Conservation (phyloP, 305 asterid species). For the Coffea humblotiana region DNA sequence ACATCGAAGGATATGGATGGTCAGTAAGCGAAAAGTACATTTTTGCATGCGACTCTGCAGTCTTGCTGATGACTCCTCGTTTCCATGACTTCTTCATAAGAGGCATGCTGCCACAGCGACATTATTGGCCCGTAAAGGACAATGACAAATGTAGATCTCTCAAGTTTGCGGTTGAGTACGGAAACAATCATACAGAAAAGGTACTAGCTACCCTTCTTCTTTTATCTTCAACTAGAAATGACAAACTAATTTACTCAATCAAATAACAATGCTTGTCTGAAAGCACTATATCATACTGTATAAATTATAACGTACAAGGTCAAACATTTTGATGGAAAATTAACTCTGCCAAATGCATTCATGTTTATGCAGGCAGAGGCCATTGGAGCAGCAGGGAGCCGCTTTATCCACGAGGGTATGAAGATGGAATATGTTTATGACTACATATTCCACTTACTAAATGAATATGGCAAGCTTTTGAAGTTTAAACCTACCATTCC, state of each 20-base stretch:
- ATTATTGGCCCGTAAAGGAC: slow-evolving; percentile 83
- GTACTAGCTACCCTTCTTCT: slow-evolving; percentile 23
- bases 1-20: slow-evolving; percentile 89
- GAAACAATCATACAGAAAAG: slow-evolving; percentile 63
- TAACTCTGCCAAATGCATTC: too few species aligned
- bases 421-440: slow-evolving; percentile 76
- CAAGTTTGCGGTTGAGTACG: slow-evolving; percentile 86
- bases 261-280: too few species aligned
- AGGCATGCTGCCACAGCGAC: slow-evolving; percentile 69
- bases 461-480: slow-evolving; percentile 69
- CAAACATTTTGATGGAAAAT: background rate
- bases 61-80: slow-evolving; percentile 56
- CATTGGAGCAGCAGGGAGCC: slow-evolving; percentile 76
- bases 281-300: too few species aligned
- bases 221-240: too few species aligned
- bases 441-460: slow-evolving; percentile 71
- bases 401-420: slow-evolving; percentile 63
- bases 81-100: slow-evolving; percentile 82
- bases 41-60: slow-evolving; percentile 76
- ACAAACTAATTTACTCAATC: too few species aligned
- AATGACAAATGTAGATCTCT: slow-evolving; percentile 70
- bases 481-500: slow-evolving; percentile 66
- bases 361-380: slow-evolving; percentile 50
- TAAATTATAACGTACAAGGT: too few species aligned
- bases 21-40: slow-evolving; percentile 89